These are phyloP conservation scores for Mortierella sp. DNA, from an alignment of 371 early-diverging fungal species.

Conservation along the genomic window DNA sequence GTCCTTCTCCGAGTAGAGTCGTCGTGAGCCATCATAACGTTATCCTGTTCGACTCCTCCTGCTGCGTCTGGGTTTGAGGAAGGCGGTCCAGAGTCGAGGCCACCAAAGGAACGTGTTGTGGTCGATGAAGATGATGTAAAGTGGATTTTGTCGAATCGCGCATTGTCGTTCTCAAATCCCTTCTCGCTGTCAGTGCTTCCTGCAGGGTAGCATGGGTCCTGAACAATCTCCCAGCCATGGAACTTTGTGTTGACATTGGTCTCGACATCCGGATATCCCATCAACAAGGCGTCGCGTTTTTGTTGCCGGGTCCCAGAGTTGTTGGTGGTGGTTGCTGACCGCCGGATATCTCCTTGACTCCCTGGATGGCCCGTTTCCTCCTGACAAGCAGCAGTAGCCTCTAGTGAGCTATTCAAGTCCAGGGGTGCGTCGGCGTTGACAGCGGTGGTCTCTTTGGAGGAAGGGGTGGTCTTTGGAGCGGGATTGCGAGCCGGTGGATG, in stretches of 20 bases:
- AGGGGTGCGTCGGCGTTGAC: no score
- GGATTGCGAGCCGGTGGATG: neutral
- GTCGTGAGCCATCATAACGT: neutral
- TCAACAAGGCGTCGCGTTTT: constrained; percentile 4
- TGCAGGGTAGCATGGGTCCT: neutral
- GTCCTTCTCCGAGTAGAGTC: neutral
- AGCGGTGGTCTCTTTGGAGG: no score
- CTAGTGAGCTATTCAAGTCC: no score
- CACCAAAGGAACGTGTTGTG: no score
- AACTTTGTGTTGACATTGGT: constrained; percentile 46
- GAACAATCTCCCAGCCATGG: constrained; percentile 39
- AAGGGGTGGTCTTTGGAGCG: neutral
- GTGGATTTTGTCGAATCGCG: neutral
- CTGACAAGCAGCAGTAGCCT: no score
- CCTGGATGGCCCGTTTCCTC: no score
- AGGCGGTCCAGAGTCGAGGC: no score
- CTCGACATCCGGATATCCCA: constrained; percentile 44
- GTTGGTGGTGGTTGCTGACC: no score
- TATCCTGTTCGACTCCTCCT: neutral
- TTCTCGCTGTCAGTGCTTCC: neutral
- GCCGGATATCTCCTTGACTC: no score
- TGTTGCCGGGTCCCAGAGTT: no score
- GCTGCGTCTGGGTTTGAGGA: no score
- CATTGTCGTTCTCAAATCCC: neutral
- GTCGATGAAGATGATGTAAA: neutral